A percentile compares a stretch with the other conserved stretches of the same genome.
Evolutionary conservation across 805 yeast genomes (phyloP).

Genomic region (Ascoidea tarda): DNA sequence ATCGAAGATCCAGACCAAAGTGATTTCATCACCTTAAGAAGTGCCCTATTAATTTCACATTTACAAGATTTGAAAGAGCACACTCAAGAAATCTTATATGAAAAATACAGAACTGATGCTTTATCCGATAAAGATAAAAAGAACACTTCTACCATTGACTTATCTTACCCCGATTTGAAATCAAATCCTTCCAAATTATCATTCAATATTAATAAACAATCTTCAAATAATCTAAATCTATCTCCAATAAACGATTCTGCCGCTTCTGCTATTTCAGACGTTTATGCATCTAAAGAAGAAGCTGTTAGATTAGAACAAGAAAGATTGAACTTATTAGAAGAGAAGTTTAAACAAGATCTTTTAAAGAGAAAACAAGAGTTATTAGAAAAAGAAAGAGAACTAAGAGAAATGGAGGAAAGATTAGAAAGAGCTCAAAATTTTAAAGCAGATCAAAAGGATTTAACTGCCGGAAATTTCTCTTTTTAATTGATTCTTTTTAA

Average conservation of each 20-base stretch:
- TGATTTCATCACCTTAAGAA: conserved; percentile 70
- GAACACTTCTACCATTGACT: conserved; percentile 3
- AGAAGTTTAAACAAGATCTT: conserved; percentile 78
- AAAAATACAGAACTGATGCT: conserved; percentile 80
- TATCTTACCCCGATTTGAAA: background rate
- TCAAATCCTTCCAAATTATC: background rate
- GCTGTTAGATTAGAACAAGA: conserved; percentile 84
- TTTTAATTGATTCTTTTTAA: too few species aligned
- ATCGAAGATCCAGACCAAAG: conserved; percentile 61
- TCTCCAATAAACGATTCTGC: background rate
- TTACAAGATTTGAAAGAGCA: conserved; percentile 78
- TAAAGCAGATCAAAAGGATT: background rate
- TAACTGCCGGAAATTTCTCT: background rate
- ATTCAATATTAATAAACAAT: conserved; percentile 2
- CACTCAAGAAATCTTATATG: conserved; percentile 79
- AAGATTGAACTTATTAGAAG: conserved; percentile 73
- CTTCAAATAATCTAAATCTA: conserved; percentile 1
- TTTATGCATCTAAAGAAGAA: conserved; percentile 63
- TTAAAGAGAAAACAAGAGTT: conserved; percentile 70
- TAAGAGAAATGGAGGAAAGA: conserved; percentile 67
- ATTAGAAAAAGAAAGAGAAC: conserved; percentile 71
- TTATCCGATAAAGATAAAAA: conserved; percentile 42
- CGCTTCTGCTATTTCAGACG: conserved; percentile 15
- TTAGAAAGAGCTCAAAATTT: conserved; percentile 30
- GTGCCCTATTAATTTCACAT: conserved; percentile 69